These are phyloP conservation scores for Calycina herbarum DNA, from an alignment of 2,329 filamentous ascomycete species.

Conservation along the genomic window DNA sequence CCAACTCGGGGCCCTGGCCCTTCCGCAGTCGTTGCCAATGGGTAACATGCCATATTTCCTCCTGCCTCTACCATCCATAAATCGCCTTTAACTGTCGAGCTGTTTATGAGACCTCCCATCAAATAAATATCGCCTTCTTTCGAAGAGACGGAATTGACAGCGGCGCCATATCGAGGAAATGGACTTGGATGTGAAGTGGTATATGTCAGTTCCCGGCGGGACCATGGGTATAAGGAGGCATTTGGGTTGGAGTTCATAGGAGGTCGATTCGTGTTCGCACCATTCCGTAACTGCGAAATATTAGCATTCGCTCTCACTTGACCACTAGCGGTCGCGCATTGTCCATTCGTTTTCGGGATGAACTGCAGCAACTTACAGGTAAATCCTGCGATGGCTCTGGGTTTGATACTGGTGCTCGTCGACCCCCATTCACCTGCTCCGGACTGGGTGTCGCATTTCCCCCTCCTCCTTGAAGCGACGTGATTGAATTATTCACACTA, in stretches of 20 bases:
- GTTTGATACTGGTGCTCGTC: slow-evolving; percentile 51
- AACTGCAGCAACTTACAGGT: slow-evolving; percentile 39
- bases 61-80: slow-evolving; percentile 96
- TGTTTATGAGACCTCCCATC: slow-evolving; percentile 95
- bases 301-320: slow-evolving; percentile 6
- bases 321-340: not conserved
- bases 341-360: not conserved
- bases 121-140: slow-evolving; percentile 98
- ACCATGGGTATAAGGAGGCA: slow-evolving; percentile 91
- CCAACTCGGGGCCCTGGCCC: slow-evolving; percentile 94
- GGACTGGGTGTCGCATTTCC: slow-evolving; percentile 35
- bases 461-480: slow-evolving; percentile 57
- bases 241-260: slow-evolving; percentile 55
- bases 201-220: slow-evolving; percentile 83
- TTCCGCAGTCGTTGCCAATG: slow-evolving; percentile 86
- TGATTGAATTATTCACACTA: slow-evolving; percentile 53
- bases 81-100: slow-evolving; percentile 93
- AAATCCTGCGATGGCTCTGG: slow-evolving; percentile 39
- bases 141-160: slow-evolving; percentile 87
- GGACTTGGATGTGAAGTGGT: slow-evolving; percentile 79
- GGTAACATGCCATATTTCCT: slow-evolving; percentile 84
- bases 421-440: slow-evolving; percentile 49
- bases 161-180: slow-evolving; percentile 94
- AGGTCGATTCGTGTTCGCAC: slow-evolving; percentile 37
- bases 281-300: slow-evolving; percentile 54